Evolutionary conservation across 257 asterid genomes (phyloP), one percentile per base, ranked within the genome.

Genomic region (Solanum habrochaites): DNA sequence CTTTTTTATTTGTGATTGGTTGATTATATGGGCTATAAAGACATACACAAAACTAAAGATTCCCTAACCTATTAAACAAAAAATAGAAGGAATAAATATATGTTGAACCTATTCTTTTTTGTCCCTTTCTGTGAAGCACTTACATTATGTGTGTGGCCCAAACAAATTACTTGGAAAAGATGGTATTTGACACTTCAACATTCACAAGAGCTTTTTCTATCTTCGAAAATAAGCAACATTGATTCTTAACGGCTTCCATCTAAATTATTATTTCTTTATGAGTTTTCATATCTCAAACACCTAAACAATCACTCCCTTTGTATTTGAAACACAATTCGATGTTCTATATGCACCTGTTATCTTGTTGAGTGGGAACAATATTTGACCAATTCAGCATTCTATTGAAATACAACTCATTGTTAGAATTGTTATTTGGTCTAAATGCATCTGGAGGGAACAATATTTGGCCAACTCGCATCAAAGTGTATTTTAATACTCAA

Each of bases 131-230:
- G 64, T 80, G 25, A 23, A 78, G 15, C 15, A 27, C 11, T 80
- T 42, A 72, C 72, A 40, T 75, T 13, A 8, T 78, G 40, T 80
- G 85, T 78, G 40, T 80, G 85, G 85, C 69, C 69, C 85, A 29
- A 29, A 81, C 10, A 81, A 29, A 20, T 18, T 29, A 49, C 27
- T 81, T 81, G 85, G 85, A 81, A 49, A 81, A 49, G 69, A 81
- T 81, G 69, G 29, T 49, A 81, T 81, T 78, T 49, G 69, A 80
- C 69, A 29, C 85, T 29, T 80, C 6, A 6, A 29, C 85, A 18
- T 47, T 29, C 69, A 80, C 85, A 80, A 29, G 29, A 29, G 45
- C 11, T 80, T 16, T 37, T 47, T 18, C 14, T 7, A 18, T 45
- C 16, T 45, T 47, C 6, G 42, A 77, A 25, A 18, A 32, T 39